Evolutionary conservation across 345 rosid species (phyloP).

Genomic region (Aquilaria yunnanensis): DNA sequence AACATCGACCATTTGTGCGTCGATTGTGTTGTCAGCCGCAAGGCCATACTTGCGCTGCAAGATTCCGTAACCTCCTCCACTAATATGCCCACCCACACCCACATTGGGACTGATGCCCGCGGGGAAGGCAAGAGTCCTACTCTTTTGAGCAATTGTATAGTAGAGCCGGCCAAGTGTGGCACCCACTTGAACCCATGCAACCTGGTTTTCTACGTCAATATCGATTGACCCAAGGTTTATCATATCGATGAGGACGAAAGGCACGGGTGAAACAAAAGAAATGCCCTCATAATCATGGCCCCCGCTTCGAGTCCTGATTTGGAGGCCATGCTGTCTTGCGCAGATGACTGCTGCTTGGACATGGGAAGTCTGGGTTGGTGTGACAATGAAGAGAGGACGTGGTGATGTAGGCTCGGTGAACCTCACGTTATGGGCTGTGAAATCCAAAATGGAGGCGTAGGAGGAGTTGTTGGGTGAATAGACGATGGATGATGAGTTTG

Average conservation of each 20-base stretch:
- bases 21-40: too few relatives aligned
- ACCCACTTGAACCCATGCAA: slow-evolving; percentile 6
- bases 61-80: too few relatives aligned
- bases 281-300: slow-evolving; percentile 11
- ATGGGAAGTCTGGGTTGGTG: neutral
- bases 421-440: neutral
- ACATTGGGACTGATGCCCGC: too few relatives aligned
- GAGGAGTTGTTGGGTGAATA: neutral
- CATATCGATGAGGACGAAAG: slow-evolving; percentile 7
- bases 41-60: too few relatives aligned
- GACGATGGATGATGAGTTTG: neutral
- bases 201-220: neutral
- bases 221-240: neutral
- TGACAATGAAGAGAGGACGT: neutral
- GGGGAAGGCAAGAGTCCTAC: slow-evolving; percentile 1
- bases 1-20: too few relatives aligned
- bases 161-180: slow-evolving; percentile 1
- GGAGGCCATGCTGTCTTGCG: slow-evolving; percentile 1
- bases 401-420: slow-evolving; percentile 5
- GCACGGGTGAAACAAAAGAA: neutral
- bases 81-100: too few relatives aligned
- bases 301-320: slow-evolving; percentile 6
- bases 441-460: neutral
- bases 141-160: slow-evolving; percentile 2
- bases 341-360: slow-evolving; percentile 4